Evolutionary conservation across 805 yeast genomes (phyloP).

Genomic region (Brettanomyces custersianus): DNA sequence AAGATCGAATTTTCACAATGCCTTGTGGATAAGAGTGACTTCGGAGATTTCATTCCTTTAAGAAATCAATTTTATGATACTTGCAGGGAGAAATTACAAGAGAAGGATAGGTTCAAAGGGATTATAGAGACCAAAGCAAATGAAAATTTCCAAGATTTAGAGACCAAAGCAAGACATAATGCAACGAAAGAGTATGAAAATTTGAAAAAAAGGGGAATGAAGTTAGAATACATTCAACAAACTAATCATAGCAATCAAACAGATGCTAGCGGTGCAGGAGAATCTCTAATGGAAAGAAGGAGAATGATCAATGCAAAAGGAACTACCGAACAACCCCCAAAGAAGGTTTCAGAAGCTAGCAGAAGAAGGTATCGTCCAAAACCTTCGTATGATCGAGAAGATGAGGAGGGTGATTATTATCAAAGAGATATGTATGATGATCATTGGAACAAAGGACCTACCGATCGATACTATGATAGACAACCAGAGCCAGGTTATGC

Average conservation of each 20-base stretch:
- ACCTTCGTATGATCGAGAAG: no score
- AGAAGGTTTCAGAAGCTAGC: no score
- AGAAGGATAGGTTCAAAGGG: no score
- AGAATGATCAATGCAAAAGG: no score
- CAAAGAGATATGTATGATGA: no score
- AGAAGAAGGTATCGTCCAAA: no score
- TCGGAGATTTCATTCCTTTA: constrained; percentile 33
- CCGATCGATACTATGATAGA: no score
- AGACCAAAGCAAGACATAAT: constrained; percentile 11
- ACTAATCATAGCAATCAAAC: not conserved
- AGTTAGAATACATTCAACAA: not conserved
- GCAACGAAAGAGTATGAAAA: constrained; percentile 6
- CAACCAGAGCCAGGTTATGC: no score
- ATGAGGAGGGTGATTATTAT: no score
- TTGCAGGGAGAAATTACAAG: no score
- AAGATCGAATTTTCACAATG: constrained; percentile 26
- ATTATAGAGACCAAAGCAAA: constrained; percentile 4
- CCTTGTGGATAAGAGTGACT: constrained; percentile 32
- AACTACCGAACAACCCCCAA: no score
- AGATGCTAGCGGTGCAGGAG: not conserved
- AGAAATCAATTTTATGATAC: constrained; percentile 42
- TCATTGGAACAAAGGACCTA: no score
- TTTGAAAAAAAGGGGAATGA: constrained; percentile 2
- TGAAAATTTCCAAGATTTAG: constrained; percentile 10
- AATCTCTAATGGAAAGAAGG: not conserved